Conservation (phyloP, 2,329 filamentous ascomycete species). For the Neofusicoccum ribis region DNA sequence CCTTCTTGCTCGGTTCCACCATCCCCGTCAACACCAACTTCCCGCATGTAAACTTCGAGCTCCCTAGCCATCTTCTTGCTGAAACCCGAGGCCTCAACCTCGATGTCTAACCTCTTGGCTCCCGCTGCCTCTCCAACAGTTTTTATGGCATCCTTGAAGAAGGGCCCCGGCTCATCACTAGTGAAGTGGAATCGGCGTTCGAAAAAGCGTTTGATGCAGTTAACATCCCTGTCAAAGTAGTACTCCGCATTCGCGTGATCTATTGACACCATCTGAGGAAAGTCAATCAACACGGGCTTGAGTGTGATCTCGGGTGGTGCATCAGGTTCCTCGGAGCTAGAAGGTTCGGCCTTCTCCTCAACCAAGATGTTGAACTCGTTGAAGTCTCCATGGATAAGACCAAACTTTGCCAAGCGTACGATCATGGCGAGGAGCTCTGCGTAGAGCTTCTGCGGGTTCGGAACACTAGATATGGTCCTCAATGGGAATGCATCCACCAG, state of each 20-base stretch:
- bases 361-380: conserved; percentile 99
- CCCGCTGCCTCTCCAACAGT: conserved; percentile 61
- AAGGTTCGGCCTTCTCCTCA: conserved; percentile 61
- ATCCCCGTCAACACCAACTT: conserved; percentile 60
- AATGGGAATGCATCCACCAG: conserved; percentile 90
- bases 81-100: conserved; percentile 90
- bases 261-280: conserved; percentile 96
- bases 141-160: conserved; percentile 81
- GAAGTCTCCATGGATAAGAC: conserved; percentile 95
- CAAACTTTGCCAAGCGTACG: conserved; percentile 77
- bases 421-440: conserved; percentile 88
- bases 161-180: conserved; percentile 77
- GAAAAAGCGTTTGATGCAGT: conserved; percentile 95
- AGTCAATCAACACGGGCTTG: conserved; percentile 88
- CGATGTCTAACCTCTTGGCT: conserved; percentile 68
- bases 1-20: conserved; percentile 28
- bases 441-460: conserved; percentile 82
- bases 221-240: conserved; percentile 96
- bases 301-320: conserved; percentile 51
- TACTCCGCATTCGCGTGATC: conserved; percentile 91
- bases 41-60: conserved; percentile 84
- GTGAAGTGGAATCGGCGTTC: conserved; percentile 84
- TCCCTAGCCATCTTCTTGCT: conserved; percentile 97
- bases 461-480: conserved; percentile 80
- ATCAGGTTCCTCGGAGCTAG: conserved; percentile 3